Conservation (phyloP, 768 basidiomycete species). For the Mycena alexandri region DNA sequence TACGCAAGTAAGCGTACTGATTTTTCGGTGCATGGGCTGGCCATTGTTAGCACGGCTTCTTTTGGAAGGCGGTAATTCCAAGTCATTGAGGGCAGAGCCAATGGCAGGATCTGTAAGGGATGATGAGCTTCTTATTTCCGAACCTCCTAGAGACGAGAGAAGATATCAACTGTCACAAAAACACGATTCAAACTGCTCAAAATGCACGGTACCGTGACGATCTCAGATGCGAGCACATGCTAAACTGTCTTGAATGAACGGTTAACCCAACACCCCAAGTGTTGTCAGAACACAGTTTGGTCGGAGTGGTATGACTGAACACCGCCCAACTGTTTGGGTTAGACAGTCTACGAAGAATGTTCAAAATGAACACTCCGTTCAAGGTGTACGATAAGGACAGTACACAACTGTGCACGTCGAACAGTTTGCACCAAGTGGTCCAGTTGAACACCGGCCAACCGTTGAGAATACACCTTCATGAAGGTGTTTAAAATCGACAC, state of each 20-base stretch:
- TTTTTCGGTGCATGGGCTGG: neutral
- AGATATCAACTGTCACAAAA: too few species aligned
- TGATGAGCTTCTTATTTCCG: neutral
- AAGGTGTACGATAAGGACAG: neutral
- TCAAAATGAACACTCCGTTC: neutral
- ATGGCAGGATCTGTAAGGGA: neutral
- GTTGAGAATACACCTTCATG: too few species aligned
- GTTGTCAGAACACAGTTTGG: neutral
- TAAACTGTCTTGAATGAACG: neutral
- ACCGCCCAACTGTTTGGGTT: neutral
- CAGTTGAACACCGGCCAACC: neutral
- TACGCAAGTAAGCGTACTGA: neutral
- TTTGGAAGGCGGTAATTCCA: neutral
- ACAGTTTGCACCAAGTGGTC: neutral
- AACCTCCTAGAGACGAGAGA: neutral
- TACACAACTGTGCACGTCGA: neutral
- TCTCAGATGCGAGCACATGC: too few species aligned
- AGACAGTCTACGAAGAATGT: neutral
- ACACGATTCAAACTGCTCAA: too few species aligned
- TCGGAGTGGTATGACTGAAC: neutral
- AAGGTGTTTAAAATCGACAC: too few species aligned
- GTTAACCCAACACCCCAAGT: neutral
- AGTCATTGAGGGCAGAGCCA: too few species aligned
- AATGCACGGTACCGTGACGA: too few species aligned
- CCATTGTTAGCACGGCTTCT: neutral